Evolutionary conservation across 2,329 filamentous ascomycete species (phyloP), one percentile per base, ranked within the genome.

Genomic region (Neoascochyta sp.): DNA sequence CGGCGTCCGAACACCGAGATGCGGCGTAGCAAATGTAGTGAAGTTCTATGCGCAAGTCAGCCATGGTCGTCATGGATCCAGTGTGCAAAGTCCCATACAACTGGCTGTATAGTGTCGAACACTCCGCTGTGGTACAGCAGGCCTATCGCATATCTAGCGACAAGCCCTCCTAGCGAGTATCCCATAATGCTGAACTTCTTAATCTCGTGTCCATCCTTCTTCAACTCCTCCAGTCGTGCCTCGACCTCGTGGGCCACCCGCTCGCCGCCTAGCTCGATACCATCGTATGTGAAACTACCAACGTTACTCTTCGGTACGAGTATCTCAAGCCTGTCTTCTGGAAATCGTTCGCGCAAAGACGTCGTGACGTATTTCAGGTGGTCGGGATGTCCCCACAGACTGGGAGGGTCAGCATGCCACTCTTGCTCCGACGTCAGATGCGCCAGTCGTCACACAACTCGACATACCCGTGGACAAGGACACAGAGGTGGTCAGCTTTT

Each of bases 131-230:
- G 81, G 49, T 89, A 78, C 3, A 96, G 71, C 50, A 96, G 67
- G 0, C 90, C 90, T 34, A 95, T 75, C 2, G 86, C 83, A 66
- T 95, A 96, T 37, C 90, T 76, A 7, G 86, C 80, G 4, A 96
- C 80, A 5, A 96, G 69, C 0, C 90, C 90, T 24, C 90, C 90
- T 2, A 95, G 72, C 0, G 87, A 94, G 62, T 96, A 95, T 21
- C 90, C 90, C 23, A 90, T 75, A 22, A 96, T 71, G 59, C 88
- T 95, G 43, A 96, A 70, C 64, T 88, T 93, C 26, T 68, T 81
- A 52, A 95, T 83, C 22, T 76, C 74, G 45, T 82, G 77, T 13
- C 87, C 89, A 16, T 71, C 68, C 22, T 66, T 66, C 27, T 75
- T 72, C 17, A 80, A 49, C 16, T 67, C 63, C 15, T 70, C 64